Evolutionary conservation across 2,329 filamentous ascomycete species (phyloP).

Genomic region (Colletotrichum orbiculare): DNA sequence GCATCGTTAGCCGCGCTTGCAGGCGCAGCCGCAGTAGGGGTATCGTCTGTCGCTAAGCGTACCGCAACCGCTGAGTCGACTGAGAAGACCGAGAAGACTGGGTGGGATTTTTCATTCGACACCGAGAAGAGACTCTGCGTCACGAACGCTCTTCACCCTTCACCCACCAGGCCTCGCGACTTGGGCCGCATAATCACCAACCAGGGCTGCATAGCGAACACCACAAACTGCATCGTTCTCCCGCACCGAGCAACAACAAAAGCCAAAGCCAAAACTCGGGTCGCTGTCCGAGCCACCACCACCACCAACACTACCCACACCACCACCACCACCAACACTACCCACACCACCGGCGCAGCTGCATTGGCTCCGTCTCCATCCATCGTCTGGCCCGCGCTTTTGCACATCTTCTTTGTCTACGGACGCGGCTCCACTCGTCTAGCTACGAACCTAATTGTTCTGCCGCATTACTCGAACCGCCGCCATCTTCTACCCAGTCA

Average conservation of each 20-base stretch:
- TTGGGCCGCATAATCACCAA: slow-evolving; percentile 25
- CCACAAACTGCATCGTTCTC: background rate
- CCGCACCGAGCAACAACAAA: too few species aligned
- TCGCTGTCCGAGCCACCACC: background rate
- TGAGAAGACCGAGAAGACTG: too few species aligned
- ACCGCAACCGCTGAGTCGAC: too few species aligned
- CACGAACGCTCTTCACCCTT: slow-evolving; percentile 5
- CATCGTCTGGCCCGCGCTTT: slow-evolving; percentile 1
- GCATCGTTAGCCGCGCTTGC: too few species aligned
- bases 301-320: background rate
- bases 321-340: background rate
- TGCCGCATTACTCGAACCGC: slow-evolving; percentile 21
- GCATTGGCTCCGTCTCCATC: background rate
- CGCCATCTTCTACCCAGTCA: slow-evolving; percentile 10
- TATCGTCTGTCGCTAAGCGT: too few species aligned
- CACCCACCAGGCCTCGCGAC: background rate
- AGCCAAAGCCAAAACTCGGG: too few species aligned
- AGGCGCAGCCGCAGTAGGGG: too few species aligned
- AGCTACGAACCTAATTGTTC: slow-evolving; percentile 31
- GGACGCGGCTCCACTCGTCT: slow-evolving; percentile 26
- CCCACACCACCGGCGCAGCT: background rate
- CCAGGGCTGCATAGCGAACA: slow-evolving; percentile 26
- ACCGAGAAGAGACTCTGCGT: too few species aligned
- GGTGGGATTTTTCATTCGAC: too few species aligned
- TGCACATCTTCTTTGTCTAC: slow-evolving; percentile 27